Percentiles rank a stretch among this genome's conserved stretches.
Evolutionary conservation across 2,329 filamentous ascomycete genomes (phyloP).

Genomic region (Myriosclerotinia curreyana): DNA sequence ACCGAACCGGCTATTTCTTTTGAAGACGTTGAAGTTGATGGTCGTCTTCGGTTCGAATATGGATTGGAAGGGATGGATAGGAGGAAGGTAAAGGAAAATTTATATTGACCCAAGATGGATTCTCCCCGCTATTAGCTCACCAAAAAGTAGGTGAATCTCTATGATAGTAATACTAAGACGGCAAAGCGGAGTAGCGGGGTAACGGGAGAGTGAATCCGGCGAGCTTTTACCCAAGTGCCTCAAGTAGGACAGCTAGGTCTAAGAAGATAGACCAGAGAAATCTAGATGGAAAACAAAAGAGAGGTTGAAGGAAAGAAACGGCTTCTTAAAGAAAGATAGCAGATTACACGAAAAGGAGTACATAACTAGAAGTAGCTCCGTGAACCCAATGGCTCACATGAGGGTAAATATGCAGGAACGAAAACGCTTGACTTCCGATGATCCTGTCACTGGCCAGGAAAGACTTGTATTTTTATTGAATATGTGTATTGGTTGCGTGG

Average conservation of each 20-base stretch:
- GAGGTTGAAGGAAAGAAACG: neutral
- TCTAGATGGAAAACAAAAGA: neutral
- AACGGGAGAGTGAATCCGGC: neutral
- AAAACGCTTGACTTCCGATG: conserved; percentile 20
- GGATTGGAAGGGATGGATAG: neutral
- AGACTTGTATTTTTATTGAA: conserved; percentile 9
- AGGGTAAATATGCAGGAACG: conserved; percentile 16
- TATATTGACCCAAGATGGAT: neutral
- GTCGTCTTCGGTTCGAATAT: neutral
- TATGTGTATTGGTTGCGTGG: conserved; percentile 19
- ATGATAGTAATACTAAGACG: neutral
- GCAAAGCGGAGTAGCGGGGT: conserved; percentile 5
- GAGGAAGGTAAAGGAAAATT: neutral
- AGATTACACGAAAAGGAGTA: neutral
- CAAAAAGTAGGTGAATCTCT: conserved; percentile 1
- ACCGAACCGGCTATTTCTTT: neutral
- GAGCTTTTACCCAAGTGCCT: neutral
- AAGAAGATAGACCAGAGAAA: neutral
- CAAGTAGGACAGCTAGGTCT: neutral
- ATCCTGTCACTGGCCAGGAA: conserved; percentile 19
- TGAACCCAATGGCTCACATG: conserved; percentile 19
- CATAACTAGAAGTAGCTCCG: neutral
- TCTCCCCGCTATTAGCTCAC: neutral
- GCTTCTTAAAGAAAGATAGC: conserved; percentile 1
- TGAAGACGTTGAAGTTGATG: neutral